Evolutionary conservation across 2,329 filamentous ascomycete species (phyloP).

Genomic region (Aaosphaeria arxii): DNA sequence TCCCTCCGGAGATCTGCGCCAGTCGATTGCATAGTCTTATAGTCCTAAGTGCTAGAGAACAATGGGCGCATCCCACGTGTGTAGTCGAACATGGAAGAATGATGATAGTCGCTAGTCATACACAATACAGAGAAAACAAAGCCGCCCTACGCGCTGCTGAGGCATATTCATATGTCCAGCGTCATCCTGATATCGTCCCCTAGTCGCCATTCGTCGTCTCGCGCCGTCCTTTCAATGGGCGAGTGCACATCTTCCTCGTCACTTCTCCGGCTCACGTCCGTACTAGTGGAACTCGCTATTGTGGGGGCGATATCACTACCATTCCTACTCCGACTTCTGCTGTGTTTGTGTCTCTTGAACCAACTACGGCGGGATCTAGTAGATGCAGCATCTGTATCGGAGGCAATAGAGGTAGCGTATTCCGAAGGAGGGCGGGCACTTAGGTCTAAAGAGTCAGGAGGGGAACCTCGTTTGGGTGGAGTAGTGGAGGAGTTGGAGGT

Average conservation of each 20-base stretch:
- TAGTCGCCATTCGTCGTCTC: slow-evolving; percentile 67
- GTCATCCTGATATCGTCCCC: slow-evolving; percentile 84
- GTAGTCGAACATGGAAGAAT: neutral
- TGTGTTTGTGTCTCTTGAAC: slow-evolving; percentile 34
- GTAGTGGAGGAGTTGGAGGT: slow-evolving; percentile 8
- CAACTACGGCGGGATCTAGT: slow-evolving; percentile 31
- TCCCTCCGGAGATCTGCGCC: neutral
- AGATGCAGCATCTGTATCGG: slow-evolving; percentile 29
- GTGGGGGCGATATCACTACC: slow-evolving; percentile 29
- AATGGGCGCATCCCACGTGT: too few relatives aligned
- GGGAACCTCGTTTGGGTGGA: slow-evolving; percentile 15
- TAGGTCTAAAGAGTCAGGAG: slow-evolving; percentile 17
- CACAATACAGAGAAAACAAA: neutral
- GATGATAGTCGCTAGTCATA: neutral
- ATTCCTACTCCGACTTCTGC: slow-evolving; percentile 12
- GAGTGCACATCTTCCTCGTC: slow-evolving; percentile 51
- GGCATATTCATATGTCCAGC: slow-evolving; percentile 57
- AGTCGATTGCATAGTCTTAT: neutral
- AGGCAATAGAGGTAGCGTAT: slow-evolving; percentile 19
- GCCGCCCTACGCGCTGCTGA: neutral
- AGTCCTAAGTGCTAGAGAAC: too few relatives aligned
- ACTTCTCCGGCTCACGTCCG: slow-evolving; percentile 29
- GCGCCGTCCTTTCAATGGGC: slow-evolving; percentile 49
- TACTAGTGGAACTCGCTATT: slow-evolving; percentile 24
- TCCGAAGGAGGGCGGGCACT: slow-evolving; percentile 10